phyloP scores from a whole-genome alignment of 768 basidiomycete species.

The Mycena capillaripes region DNA sequence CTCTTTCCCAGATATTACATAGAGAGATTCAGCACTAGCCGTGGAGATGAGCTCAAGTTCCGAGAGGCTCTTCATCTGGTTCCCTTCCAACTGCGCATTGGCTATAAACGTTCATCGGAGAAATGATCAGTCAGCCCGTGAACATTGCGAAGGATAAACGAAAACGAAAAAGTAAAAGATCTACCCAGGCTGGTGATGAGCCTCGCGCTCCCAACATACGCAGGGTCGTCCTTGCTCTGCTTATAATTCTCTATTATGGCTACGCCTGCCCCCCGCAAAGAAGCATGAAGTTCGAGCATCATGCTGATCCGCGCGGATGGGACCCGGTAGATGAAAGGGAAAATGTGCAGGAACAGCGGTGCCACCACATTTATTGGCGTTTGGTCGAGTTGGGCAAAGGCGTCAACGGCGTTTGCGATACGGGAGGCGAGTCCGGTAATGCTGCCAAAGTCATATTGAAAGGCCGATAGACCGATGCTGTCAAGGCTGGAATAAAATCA shows the following conservation, averaged over 20 bases:
- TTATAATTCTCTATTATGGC: constrained; percentile 4
- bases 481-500: too few relatives aligned
- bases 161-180: constrained; percentile 2
- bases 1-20: constrained; percentile 2
- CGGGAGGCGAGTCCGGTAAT: neutral
- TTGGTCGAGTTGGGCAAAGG: constrained; percentile 3
- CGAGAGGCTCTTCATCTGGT: constrained; percentile 3
- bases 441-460: too few relatives aligned
- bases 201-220: constrained; percentile 2
- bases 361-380: constrained; percentile 1
- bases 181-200: constrained; percentile 1
- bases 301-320: constrained; percentile 1
- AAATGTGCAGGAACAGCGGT: constrained; percentile 3
- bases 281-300: constrained; percentile 1
- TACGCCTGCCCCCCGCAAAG: constrained; percentile 1
- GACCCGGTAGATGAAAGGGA: constrained; percentile 3
- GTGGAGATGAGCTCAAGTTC: constrained; percentile 1
- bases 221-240: neutral
- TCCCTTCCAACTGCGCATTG: constrained; percentile 1
- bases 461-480: too few relatives aligned
- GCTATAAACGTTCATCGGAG: constrained; percentile 2
- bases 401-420: constrained; percentile 1
- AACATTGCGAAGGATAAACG: constrained; percentile 1
- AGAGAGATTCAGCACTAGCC: constrained; percentile 1
- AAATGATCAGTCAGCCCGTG: neutral